Conservation (phyloP, 345 rosid species). For the Brassica incana region DNA sequence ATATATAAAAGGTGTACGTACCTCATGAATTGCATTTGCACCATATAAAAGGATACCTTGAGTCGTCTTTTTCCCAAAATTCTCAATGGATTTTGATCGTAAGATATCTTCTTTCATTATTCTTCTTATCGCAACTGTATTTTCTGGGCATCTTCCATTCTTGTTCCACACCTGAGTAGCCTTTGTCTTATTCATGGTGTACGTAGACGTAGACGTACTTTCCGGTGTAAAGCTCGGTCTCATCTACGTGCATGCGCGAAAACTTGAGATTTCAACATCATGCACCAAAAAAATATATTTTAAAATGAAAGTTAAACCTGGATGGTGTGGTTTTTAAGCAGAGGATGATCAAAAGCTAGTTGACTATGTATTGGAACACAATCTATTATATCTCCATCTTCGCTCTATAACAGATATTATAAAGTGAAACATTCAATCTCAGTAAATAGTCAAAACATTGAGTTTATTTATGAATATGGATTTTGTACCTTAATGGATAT, state of each 20-base stretch:
- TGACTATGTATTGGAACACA: conserved; percentile 38
- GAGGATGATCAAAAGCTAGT: conserved; percentile 40
- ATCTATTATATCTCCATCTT: conserved; percentile 42
- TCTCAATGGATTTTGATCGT: conserved; percentile 43
- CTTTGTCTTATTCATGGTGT: conserved; percentile 12
- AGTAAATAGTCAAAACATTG: no score
- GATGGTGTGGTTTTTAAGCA: conserved; percentile 40
- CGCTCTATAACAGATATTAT: conserved; percentile 20
- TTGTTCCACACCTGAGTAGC: conserved; percentile 52
- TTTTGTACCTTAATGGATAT: conserved; percentile 53
- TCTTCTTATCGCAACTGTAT: conserved; percentile 60
- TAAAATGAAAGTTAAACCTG: conserved; percentile 32
- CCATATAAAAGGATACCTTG: no score
- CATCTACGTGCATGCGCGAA: conserved; percentile 45
- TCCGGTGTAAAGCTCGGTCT: conserved; percentile 55
- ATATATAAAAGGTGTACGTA: no score
- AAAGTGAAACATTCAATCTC: background rate
- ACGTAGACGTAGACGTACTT: conserved; percentile 41
- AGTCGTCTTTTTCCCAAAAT: conserved; percentile 11
- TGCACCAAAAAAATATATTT: no score
- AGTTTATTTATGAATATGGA: background rate
- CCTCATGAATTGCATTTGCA: no score
- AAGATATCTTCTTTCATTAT: conserved; percentile 51
- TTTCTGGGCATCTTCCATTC: conserved; percentile 50
- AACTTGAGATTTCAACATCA: no score